Evolutionary conservation across 2,329 filamentous ascomycete species (phyloP).

Genomic region (Xenoacremonium recifei): DNA sequence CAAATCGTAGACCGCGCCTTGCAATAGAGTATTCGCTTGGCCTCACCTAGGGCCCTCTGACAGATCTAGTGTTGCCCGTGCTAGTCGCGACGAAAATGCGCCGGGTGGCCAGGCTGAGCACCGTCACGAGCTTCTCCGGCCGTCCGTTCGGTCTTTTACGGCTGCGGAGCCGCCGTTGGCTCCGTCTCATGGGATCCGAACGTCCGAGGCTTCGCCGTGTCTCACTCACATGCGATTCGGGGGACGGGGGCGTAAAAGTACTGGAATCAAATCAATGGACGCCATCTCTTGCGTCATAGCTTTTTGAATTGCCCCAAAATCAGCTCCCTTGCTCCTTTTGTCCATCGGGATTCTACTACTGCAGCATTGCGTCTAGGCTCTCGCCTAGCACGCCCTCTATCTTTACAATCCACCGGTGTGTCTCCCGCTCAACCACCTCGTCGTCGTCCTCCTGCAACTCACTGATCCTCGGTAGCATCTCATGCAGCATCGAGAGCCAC

Average conservation of each 20-base stretch:
- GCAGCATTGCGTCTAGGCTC: slow-evolving; percentile 88
- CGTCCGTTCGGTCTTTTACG: slow-evolving; percentile 9
- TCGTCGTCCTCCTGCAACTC: slow-evolving; percentile 97
- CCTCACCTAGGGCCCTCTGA: not conserved
- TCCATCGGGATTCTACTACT: slow-evolving; percentile 55
- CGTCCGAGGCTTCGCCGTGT: slow-evolving; percentile 10
- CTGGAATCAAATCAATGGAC: too few relatives aligned
- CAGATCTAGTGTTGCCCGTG: not conserved
- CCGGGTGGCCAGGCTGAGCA: slow-evolving; percentile 11
- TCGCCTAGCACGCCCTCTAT: slow-evolving; percentile 90
- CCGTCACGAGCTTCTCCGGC: slow-evolving; percentile 15
- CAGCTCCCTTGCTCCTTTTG: slow-evolving; percentile 9
- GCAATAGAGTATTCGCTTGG: not conserved
- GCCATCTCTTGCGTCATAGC: slow-evolving; percentile 13
- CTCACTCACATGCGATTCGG: slow-evolving; percentile 5
- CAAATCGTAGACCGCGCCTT: too few relatives aligned
- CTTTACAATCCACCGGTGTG: slow-evolving; percentile 82
- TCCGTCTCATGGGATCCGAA: slow-evolving; percentile 7
- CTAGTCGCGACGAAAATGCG: slow-evolving; percentile 24
- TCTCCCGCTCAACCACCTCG: slow-evolving; percentile 87
- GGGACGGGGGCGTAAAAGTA: too few relatives aligned
- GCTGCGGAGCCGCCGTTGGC: not conserved
- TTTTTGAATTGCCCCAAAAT: slow-evolving; percentile 12
- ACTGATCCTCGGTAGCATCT: slow-evolving; percentile 95
- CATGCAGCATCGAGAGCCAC: slow-evolving; percentile 85